Evolutionary conservation across 441 rosid genomes (phyloP).

Genomic region (Eugenia klotzschiana): DNA sequence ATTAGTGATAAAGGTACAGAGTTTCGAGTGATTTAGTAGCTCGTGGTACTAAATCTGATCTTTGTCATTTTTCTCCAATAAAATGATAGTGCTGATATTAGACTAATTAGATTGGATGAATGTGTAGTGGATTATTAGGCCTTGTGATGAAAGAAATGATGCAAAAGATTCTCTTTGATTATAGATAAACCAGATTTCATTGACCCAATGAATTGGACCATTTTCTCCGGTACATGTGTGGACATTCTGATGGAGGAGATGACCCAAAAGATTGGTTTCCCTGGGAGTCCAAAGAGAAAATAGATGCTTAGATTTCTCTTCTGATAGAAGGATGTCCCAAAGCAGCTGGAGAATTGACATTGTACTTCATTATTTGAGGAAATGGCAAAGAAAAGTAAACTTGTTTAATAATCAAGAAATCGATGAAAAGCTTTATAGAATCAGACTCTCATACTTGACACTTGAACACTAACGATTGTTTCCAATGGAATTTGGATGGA

Average conservation of each 20-base stretch:
- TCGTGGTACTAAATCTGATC: not conserved
- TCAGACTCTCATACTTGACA: not conserved
- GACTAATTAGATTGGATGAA: not conserved
- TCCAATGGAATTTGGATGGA: not conserved
- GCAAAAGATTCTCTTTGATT: not conserved
- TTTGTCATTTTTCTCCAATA: not conserved
- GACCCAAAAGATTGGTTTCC: not conserved
- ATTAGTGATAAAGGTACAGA: not conserved
- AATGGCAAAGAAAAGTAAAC: not conserved
- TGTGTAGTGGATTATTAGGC: not conserved
- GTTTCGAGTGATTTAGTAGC: not conserved
- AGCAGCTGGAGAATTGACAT: too few relatives aligned
- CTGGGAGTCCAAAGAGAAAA: not conserved
- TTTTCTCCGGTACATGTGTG: not conserved
- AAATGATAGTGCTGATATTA: not conserved
- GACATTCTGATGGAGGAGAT: not conserved
- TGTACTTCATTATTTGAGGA: too few relatives aligned
- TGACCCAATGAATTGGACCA: not conserved
- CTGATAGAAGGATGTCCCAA: too few relatives aligned
- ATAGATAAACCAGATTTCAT: not conserved
- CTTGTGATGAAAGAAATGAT: not conserved
- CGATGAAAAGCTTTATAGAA: not conserved
- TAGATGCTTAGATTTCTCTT: too few relatives aligned
- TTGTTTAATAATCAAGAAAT: not conserved
- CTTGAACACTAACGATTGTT: not conserved